A percentile compares a stretch with the other conserved stretches of the same genome.
Conservation (phyloP, 495 filamentous ascomycete species). For the Massariosphaeria phaeospora region DNA sequence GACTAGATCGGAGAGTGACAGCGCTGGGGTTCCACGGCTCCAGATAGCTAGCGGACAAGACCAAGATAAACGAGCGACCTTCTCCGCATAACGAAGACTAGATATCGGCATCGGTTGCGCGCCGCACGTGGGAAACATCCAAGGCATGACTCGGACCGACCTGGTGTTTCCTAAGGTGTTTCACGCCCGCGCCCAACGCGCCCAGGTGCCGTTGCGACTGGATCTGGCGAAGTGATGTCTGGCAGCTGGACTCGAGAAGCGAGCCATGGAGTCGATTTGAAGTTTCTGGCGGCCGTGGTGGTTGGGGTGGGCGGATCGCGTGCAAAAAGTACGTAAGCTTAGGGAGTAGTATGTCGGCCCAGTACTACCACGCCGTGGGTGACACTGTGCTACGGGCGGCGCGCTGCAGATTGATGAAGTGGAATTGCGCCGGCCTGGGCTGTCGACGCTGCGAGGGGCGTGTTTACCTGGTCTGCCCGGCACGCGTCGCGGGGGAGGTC, state of each 20-base stretch:
- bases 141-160: slow-evolving; percentile 18
- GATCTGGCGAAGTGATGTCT: background rate
- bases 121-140: slow-evolving; percentile 17
- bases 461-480: background rate
- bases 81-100: no score
- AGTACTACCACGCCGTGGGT: background rate
- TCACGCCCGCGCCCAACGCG: slow-evolving; percentile 28
- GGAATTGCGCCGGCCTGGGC: slow-evolving; percentile 1
- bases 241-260: background rate
- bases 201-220: slow-evolving; percentile 8
- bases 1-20: no score
- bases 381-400: background rate
- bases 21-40: no score
- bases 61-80: no score
- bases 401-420: background rate
- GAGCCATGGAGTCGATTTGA: background rate
- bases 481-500: background rate
- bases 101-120: no score
- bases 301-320: background rate
- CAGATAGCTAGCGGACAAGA: no score
- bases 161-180: slow-evolving; percentile 14
- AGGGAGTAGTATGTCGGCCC: background rate
- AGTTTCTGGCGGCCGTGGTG: background rate
- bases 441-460: background rate
- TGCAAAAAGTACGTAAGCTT: background rate